Evolutionary conservation across 345 rosid species (phyloP).

Genomic region (Arabidopsis suecica): DNA sequence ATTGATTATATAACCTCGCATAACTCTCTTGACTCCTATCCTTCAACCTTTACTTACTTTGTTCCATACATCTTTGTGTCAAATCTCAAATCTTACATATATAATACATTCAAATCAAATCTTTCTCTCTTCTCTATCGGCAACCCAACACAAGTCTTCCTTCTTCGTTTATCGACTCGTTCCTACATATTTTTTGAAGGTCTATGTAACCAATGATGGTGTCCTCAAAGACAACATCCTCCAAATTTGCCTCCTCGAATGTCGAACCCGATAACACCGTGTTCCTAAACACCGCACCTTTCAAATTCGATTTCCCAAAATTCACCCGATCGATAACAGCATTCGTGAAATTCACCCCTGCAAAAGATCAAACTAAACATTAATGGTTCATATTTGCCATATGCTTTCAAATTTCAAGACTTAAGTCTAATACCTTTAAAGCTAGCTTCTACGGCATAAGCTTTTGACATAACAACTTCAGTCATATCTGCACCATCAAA

Average conservation of each 20-base stretch:
- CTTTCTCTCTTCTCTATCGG: conserved; percentile 14
- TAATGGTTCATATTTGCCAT: neutral
- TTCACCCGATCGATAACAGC: conserved; percentile 91
- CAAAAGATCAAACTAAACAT: conserved; percentile 27
- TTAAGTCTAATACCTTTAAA: conserved; percentile 63
- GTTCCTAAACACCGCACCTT: conserved; percentile 84
- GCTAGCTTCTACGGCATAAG: conserved; percentile 97
- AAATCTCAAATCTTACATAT: conserved; percentile 25
- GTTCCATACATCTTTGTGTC: conserved; percentile 22
- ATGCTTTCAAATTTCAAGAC: neutral
- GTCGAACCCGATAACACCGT: conserved; percentile 83
- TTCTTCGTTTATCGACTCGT: conserved; percentile 43
- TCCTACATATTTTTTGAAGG: conserved; percentile 49
- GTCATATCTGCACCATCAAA: conserved; percentile 98
- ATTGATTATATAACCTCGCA: conserved; percentile 27
- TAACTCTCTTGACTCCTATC: conserved; percentile 24
- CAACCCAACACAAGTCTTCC: conserved; percentile 50
- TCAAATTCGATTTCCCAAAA: conserved; percentile 71
- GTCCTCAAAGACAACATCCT: conserved; percentile 58
- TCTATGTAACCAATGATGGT: conserved; percentile 48
- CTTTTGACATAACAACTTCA: conserved; percentile 98
- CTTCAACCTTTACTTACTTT: conserved; percentile 11
- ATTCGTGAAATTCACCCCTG: conserved; percentile 84
- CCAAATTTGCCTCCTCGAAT: conserved; percentile 67
- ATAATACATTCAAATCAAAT: neutral